Evolutionary conservation across 441 rosid species (phyloP).

Genomic region (Breynia disticha): DNA sequence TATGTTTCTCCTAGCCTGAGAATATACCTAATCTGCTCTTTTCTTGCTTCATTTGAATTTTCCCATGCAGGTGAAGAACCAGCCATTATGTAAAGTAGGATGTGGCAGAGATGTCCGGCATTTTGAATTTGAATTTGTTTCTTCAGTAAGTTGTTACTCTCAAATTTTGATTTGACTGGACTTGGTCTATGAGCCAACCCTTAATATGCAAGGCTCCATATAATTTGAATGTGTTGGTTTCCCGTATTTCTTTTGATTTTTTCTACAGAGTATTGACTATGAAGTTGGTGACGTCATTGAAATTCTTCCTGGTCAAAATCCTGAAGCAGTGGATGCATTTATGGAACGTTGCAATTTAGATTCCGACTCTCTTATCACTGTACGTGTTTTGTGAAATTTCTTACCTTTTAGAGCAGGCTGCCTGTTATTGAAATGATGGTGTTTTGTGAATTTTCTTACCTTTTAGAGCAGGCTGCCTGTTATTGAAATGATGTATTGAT

Average conservation of each 20-base stretch:
- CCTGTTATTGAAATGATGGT: no score
- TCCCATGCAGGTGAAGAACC: conserved; percentile 46
- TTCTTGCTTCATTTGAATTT: conserved; percentile 7
- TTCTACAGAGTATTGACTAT: conserved; percentile 41
- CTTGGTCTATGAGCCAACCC: background rate
- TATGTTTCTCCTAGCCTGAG: background rate
- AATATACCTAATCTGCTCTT: background rate
- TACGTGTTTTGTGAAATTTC: conserved; percentile 22
- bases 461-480: no score
- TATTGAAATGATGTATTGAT: no score
- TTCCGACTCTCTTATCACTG: conserved; percentile 67
- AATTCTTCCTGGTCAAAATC: conserved; percentile 71
- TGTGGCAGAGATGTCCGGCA: conserved; percentile 81
- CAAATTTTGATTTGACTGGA: background rate
- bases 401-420: no score
- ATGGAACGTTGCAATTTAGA: conserved; percentile 61
- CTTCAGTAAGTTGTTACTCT: conserved; percentile 44
- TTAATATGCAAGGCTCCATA: background rate
- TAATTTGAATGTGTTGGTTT: conserved; percentile 2
- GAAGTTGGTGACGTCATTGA: conserved; percentile 87
- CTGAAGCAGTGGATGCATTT: conserved; percentile 63
- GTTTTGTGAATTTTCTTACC: background rate
- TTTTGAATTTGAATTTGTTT: conserved; percentile 75
- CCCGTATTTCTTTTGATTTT: conserved; percentile 11
- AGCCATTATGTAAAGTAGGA: conserved; percentile 47